Evolutionary conservation across 23 red algal species (phyloP).

Genomic region (Rhodosorus marinus): DNA sequence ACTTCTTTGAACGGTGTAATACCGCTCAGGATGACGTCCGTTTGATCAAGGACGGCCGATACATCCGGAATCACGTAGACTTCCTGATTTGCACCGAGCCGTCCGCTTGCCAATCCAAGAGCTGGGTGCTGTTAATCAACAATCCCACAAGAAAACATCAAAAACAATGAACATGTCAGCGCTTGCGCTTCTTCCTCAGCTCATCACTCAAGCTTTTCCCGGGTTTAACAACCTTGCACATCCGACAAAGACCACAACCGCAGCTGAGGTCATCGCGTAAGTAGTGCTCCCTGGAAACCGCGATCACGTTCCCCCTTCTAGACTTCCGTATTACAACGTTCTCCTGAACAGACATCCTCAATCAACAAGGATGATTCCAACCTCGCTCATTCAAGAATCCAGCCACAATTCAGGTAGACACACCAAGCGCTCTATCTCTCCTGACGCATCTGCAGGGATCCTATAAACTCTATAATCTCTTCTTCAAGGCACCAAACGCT

Average conservation of each 20-base stretch:
- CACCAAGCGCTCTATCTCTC: too few species aligned
- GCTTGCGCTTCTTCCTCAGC: not conserved
- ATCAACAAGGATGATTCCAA: too few species aligned
- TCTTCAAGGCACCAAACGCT: too few species aligned
- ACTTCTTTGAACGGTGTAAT: conserved; percentile 30
- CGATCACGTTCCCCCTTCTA: conserved; percentile 41
- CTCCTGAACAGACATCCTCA: conserved; percentile 42
- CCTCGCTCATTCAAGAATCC: too few species aligned
- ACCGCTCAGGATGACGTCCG: conserved; percentile 20
- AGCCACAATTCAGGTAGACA: too few species aligned
- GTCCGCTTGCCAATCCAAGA: conserved; percentile 10
- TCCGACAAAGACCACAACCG: conserved; percentile 15
- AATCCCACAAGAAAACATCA: not conserved
- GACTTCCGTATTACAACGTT: conserved; percentile 47
- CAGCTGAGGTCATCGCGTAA: conserved; percentile 67
- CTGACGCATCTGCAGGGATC: too few species aligned
- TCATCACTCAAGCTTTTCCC: too few species aligned
- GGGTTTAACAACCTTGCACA: conserved; percentile 15
- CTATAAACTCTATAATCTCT: too few species aligned
- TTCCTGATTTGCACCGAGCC: conserved; percentile 2
- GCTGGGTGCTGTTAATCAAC: not conserved
- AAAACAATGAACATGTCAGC: not conserved
- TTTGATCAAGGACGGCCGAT: conserved; percentile 32
- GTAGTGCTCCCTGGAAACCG: conserved; percentile 76
- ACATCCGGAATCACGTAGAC: conserved; percentile 26